phyloP scores from a whole-genome alignment of 23 red algal genomes.

The Gracilaria gracilis region DNA sequence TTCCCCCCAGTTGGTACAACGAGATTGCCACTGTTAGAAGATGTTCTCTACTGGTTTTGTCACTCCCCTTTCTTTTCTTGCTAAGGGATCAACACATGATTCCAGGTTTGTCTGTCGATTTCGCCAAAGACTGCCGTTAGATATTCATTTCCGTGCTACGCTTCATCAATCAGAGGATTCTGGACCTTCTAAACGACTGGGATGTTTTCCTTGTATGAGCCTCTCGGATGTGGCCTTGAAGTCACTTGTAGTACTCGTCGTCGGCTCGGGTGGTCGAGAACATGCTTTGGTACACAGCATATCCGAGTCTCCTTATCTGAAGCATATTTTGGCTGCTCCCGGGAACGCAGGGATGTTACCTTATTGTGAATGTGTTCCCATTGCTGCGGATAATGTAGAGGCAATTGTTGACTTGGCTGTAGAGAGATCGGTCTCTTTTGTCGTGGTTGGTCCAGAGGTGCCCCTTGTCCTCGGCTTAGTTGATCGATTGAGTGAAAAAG shows the following conservation, averaged over 20 bases:
- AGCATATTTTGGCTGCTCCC: constrained; percentile 71
- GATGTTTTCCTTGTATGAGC: constrained; percentile 27
- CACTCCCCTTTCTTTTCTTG: neutral
- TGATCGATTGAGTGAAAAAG: constrained; percentile 63
- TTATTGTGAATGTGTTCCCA: constrained; percentile 44
- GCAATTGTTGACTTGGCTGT: constrained; percentile 61
- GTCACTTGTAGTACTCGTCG: constrained; percentile 78
- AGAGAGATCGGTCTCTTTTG: constrained; percentile 71
- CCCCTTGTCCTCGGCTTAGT: constrained; percentile 87
- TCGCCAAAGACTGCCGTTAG: neutral
- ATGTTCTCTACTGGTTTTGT: neutral
- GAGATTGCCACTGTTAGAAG: neutral
- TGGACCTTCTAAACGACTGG: neutral
- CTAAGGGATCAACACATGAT: neutral
- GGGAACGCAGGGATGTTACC: constrained; percentile 88
- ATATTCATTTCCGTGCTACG: neutral
- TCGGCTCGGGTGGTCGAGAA: constrained; percentile 92
- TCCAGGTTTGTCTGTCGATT: neutral
- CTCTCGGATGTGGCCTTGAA: constrained; percentile 39
- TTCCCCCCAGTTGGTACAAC: neutral
- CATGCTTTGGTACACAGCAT: constrained; percentile 88
- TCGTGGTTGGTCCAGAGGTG: constrained; percentile 90
- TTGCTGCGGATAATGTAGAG: constrained; percentile 58
- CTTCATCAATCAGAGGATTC: neutral
- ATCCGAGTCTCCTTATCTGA: constrained; percentile 71